Conservation (phyloP, 1,284 basidiomycete species). For the Malassezia japonica region DNA sequence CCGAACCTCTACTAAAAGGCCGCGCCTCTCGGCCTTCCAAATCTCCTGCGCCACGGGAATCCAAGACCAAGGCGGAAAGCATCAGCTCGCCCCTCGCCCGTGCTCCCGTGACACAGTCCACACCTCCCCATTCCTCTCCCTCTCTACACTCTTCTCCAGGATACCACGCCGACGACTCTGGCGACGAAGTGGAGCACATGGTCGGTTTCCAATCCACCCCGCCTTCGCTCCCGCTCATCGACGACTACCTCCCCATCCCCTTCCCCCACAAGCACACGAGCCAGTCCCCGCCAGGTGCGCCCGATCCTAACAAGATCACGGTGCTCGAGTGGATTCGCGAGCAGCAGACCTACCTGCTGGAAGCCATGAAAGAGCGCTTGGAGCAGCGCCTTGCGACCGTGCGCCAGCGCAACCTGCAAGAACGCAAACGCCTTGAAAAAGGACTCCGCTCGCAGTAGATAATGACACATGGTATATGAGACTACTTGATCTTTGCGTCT, state of each 20-base stretch:
- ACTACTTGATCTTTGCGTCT: neutral
- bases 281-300: neutral
- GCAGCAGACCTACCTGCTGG: constrained; percentile 15
- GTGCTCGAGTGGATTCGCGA: constrained; percentile 14
- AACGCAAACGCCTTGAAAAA: constrained; percentile 9
- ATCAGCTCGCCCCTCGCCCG: no score
- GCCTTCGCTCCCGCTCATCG: neutral
- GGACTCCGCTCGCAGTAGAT: constrained; percentile 10
- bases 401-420: constrained; percentile 6
- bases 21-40: no score
- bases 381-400: constrained; percentile 6
- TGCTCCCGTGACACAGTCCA: no score
- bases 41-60: no score
- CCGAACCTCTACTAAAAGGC: no score
- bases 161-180: neutral
- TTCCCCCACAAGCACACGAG: constrained; percentile 13
- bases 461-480: neutral
- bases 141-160: neutral
- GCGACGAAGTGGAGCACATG: neutral
- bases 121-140: no score
- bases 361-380: constrained; percentile 14
- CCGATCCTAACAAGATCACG: constrained; percentile 9
- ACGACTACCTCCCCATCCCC: constrained; percentile 15
- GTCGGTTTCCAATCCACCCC: neutral
- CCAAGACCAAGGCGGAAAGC: no score